Evolutionary conservation across 208 protist species (phyloP).

Genomic region (Blastocrithidia nonstop): DNA sequence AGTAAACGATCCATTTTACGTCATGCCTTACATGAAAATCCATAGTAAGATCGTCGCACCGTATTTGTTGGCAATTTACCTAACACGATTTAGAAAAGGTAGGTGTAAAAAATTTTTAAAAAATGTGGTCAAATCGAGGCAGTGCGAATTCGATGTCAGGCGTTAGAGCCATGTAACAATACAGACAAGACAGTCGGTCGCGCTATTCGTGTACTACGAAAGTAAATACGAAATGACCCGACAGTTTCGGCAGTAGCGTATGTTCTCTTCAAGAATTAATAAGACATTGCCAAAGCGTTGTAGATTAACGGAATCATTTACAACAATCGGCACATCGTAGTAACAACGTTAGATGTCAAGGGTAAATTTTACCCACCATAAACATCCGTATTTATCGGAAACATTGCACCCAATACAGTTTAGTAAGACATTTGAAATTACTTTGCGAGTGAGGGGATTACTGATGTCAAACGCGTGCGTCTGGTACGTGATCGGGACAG

Average conservation of each 20-base stretch:
- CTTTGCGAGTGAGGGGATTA: slow-evolving; percentile 63
- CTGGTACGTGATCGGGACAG: slow-evolving; percentile 74
- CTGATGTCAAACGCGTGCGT: slow-evolving; percentile 63
- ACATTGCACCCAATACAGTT: slow-evolving; percentile 68
- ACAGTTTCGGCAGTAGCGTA: slow-evolving; percentile 70
- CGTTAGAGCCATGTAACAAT: slow-evolving; percentile 44
- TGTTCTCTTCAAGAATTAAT: slow-evolving; percentile 50
- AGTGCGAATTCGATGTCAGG: slow-evolving; percentile 65
- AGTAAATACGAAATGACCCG: slow-evolving; percentile 70
- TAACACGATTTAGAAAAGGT: slow-evolving; percentile 55
- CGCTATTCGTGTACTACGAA: slow-evolving; percentile 69
- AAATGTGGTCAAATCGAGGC: slow-evolving; percentile 56
- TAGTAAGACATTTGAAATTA: slow-evolving; percentile 77
- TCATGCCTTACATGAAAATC: slow-evolving; percentile 63
- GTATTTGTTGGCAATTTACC: slow-evolving; percentile 83
- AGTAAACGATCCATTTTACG: slow-evolving; percentile 23
- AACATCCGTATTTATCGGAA: slow-evolving; percentile 82
- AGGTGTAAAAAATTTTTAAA: slow-evolving; percentile 69
- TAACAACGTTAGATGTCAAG: slow-evolving; percentile 54
- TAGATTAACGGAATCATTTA: slow-evolving; percentile 53
- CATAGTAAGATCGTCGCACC: slow-evolving; percentile 77
- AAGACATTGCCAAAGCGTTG: slow-evolving; percentile 15
- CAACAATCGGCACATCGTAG: slow-evolving; percentile 63
- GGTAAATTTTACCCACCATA: slow-evolving; percentile 53
- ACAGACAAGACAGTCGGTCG: slow-evolving; percentile 32